Conservation (phyloP, 129 eudicot species). For the Flaveria sonorensis region DNA sequence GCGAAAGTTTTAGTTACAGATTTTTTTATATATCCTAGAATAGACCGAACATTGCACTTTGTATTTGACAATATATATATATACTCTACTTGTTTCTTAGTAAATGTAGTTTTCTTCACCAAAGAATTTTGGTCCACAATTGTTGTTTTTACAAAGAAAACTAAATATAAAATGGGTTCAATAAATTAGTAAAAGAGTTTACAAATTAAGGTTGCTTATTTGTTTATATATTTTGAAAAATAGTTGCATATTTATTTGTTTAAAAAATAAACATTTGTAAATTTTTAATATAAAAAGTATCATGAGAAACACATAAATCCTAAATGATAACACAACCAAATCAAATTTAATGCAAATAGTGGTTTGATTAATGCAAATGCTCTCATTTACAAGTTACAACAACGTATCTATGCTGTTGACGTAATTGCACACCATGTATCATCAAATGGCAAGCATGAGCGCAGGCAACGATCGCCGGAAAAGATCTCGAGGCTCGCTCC, state of each 20-base stretch:
- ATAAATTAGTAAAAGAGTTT: not conserved
- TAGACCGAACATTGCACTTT: slow-evolving; percentile 13
- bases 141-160: not conserved
- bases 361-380: not conserved
- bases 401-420: not conserved
- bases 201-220: not conserved
- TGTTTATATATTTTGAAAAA: not conserved
- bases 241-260: not conserved
- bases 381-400: not conserved
- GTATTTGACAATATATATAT: slow-evolving; percentile 17
- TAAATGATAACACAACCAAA: not conserved
- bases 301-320: not conserved
- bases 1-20: not conserved
- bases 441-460: slow-evolving; percentile 73
- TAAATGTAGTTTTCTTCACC: slow-evolving; percentile 10
- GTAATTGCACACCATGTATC: not conserved
- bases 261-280: not conserved
- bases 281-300: too few species aligned
- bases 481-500: slow-evolving; percentile 72
- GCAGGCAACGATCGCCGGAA: slow-evolving; percentile 67
- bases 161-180: not conserved
- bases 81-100: slow-evolving; percentile 22
- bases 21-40: not conserved
- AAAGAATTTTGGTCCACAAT: not conserved
- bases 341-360: not conserved